Evolutionary conservation across 257 asterid genomes (phyloP), one percentile per base, ranked within the genome.

Genomic region (Lithospermum erythrorhizon): DNA sequence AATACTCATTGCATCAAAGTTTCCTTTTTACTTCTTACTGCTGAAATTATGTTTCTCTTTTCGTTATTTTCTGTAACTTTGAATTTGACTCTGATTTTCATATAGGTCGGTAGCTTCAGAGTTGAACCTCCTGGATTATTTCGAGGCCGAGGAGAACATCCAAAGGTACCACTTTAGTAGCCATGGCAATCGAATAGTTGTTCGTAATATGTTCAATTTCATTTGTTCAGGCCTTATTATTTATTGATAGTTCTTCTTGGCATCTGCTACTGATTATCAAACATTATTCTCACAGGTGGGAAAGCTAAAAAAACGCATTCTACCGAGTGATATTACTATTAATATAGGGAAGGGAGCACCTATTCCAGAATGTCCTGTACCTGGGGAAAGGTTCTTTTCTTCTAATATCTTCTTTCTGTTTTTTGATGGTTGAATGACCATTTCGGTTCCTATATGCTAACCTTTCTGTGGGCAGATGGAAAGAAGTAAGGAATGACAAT

Each of bases 91-190:
- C 14, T 59, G 60, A 54, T 71, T 66, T 65, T 70, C 75, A 68
- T 76, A 60, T 81, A 91, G 98, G 98, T 91, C 55, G 98, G 98
- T 21, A 91, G 88, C 82, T 91, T 91, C 71, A 83, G 98, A 70
- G 98, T 86, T 78, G 98, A 91, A 71, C 98, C 97, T 21, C 98
- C 98, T 78, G 96, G 97, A 52, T 70, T 91, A 82, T 91, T 91
- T 78, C 85, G 98, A 62, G 98, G 98, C 21, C 97, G 98, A 5
- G 98, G 98, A 25, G 98, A 91, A 68, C 98, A 91, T 74, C 98
- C 98, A 66, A 91, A 81, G 98, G 98, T 91, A 55, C 29, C 24
- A 41, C 53, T 47, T 62, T 35, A 13, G 45, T 1, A 35, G 45
- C 45, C 7, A 35, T 9, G 45, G 2, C 45, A 27, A 3, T 27